Base-by-base conservation (phyloP, 2,329 filamentous ascomycete genomes). In the Cladophialophora yegresii region DNA sequence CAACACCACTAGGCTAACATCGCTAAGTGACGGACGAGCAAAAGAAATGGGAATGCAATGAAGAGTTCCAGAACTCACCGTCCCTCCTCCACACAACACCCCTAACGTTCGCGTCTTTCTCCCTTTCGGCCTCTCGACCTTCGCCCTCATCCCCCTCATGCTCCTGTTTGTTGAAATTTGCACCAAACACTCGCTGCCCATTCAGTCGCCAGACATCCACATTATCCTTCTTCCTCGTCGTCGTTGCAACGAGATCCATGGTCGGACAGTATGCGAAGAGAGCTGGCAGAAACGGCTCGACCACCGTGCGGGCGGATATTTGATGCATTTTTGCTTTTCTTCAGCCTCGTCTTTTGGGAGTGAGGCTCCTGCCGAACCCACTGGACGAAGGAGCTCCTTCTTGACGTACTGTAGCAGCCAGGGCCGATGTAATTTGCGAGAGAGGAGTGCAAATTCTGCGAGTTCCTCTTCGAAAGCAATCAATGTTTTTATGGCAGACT, bases 121-220 rank as follows among this genome's bases (percentile, higher is more conserved):
- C 47, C 20, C 26, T 64, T 75, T 74, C 32, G 67, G 71, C 64
- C 40, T 23, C 40, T 40, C 43, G 13, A 20, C 1, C 30, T 56
- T 53, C 71, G 47, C 73, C 75, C 33, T 78, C 76, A 33, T 82
- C 77, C 63, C 76, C 75, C 16, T 62, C 54, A 36, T 59, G 62
- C 59, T 67, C 60, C 20, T 61, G 60, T 22, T 28, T 56, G 33
- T 63, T 67, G 67, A 74, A 67, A 61, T 66, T 57, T n/a, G 78
- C 76, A 20, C 83, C 83, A 72, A 89, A 88, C 1, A 88, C 87
- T 56, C 81, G 76, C 71, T 97, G 91, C 1, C 89, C 89, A 66
- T 89, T 91, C 16, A 93, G 84, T 55, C 93, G 85, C 77, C 89
- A 93, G 50, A 96, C 87, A 69, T 89, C 83, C 20, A 97, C 80